Evolutionary conservation across 2,329 filamentous ascomycete genomes (phyloP), one percentile per base, ranked within the genome.

Genomic region (Talaromyces sp.): DNA sequence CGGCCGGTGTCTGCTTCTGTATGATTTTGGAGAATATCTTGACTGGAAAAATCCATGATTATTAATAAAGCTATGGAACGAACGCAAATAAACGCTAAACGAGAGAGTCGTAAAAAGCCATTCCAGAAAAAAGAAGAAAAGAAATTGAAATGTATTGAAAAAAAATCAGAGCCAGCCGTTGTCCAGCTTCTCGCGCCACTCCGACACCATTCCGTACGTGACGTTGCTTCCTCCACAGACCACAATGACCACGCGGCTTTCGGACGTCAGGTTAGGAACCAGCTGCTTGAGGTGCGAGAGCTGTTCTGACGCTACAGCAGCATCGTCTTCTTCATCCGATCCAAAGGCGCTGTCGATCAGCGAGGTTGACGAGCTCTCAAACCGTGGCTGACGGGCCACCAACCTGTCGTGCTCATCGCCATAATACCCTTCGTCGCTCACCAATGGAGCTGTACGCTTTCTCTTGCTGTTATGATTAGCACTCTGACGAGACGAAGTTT

Each of bases 221-320:
- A 90, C 83, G 70, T 86, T 86, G 24, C 83, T 87, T 4, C 89
- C 90, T 51, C 93, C 93, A 70, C 93, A 98, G 7, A 97, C 86
- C 26, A 96, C 81, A 58, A 97, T 79, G 1, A 97, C 91, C 6
- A 97, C 84, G 65, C 90, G 90, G 71, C 86, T 89, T 60, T 83
- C 77, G 0, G 80, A 78, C 75, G 82, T 87, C 64, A 91, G 82
- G 35, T 82, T 82, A 32, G 88, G 84, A 0, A 92, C 76, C 10
- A 85, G 76, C 66, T 81, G 79, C 69, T 86, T 82, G 68, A 96
- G 70, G 46, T 83, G 72, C 6, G 74, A 76, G 54, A 41, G 60
- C 35, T 24, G 58, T 49, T 29, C 64, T 27, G 52, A 29, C 13
- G 46, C 7, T 31, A 52, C 26, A 51, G 41, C 52, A 58, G 13